Evolutionary conservation across 2,329 filamentous ascomycete species (phyloP).

Genomic region (Ascochyta viciae-villosae): DNA sequence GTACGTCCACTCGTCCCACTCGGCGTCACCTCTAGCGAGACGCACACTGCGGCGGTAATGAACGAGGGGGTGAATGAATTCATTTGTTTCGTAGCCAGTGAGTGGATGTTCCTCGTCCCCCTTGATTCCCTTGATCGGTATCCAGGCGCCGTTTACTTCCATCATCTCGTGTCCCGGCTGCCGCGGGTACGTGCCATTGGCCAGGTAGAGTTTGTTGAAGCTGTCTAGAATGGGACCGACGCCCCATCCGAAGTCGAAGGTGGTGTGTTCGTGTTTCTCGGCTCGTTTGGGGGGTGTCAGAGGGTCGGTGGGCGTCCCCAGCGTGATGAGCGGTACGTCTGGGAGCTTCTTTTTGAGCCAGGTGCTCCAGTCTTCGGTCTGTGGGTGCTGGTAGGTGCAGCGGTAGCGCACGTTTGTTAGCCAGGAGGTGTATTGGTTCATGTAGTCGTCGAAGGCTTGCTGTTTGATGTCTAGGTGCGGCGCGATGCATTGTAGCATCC

Average conservation of each 20-base stretch:
- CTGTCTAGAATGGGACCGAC: slow-evolving; percentile 53
- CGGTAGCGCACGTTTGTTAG: slow-evolving; percentile 35
- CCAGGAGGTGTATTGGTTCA: slow-evolving; percentile 51
- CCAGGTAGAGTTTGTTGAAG: slow-evolving; percentile 51
- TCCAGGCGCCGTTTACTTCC: slow-evolving; percentile 32
- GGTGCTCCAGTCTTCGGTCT: slow-evolving; percentile 16
- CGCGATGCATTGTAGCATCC: slow-evolving; percentile 63
- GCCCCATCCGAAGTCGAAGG: slow-evolving; percentile 56
- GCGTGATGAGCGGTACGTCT: too few species aligned
- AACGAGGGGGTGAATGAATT: slow-evolving; percentile 58
- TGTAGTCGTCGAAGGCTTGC: slow-evolving; percentile 51
- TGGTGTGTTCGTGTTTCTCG: slow-evolving; percentile 42
- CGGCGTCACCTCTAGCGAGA: neutral
- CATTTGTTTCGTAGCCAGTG: slow-evolving; percentile 48
- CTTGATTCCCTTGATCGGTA: neutral
- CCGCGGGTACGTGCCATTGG: slow-evolving; percentile 52
- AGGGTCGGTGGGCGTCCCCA: neutral
- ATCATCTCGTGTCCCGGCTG: slow-evolving; percentile 55
- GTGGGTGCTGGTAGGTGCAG: slow-evolving; percentile 40
- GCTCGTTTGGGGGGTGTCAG: neutral
- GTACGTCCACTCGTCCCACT: slow-evolving; percentile 28
- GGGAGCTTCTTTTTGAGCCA: slow-evolving; percentile 6
- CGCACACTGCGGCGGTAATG: too few species aligned
- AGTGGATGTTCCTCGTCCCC: neutral
- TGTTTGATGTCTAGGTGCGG: slow-evolving; percentile 56